These are phyloP conservation scores for Candida anglica DNA, from an alignment of 805 yeast genomes.

Conservation along the genomic window DNA sequence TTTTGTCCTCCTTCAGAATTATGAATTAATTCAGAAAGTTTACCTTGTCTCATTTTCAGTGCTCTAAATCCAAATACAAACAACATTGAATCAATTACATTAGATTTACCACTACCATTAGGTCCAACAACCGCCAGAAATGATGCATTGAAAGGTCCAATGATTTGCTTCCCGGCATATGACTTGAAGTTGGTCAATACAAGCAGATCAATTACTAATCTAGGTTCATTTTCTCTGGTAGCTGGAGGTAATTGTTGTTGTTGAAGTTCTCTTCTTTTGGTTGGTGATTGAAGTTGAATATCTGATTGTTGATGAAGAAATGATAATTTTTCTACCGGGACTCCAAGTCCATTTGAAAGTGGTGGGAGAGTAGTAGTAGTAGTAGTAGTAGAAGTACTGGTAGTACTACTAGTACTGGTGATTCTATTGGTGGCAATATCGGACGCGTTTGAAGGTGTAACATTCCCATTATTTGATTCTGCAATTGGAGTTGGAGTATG, in stretches of 20 bases:
- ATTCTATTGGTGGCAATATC: too few relatives aligned
- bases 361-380: too few relatives aligned
- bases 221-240: conserved; percentile 29
- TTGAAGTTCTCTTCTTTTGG: conserved; percentile 20
- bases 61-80: conserved; percentile 98
- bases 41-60: conserved; percentile 92
- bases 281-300: conserved; percentile 21
- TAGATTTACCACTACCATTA: conserved; percentile 96
- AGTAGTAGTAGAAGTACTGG: too few relatives aligned
- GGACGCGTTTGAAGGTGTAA: too few relatives aligned
- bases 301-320: conserved; percentile 27
- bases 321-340: conserved; percentile 3
- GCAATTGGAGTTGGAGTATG: too few relatives aligned
- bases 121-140: conserved; percentile 99
- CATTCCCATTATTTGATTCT: too few relatives aligned
- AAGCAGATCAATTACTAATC: conserved; percentile 73
- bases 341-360: too few relatives aligned
- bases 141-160: conserved; percentile 92
- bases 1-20: conserved; percentile 65
- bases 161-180: conserved; percentile 87
- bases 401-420: too few relatives aligned
- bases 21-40: conserved; percentile 88
- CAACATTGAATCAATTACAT: conserved; percentile 92
- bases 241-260: conserved; percentile 5
- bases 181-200: conserved; percentile 87